Percentiles rank a stretch among this genome's conserved stretches.
Conservation (phyloP, 495 filamentous ascomycete species). For the Daldinia concentrica region DNA sequence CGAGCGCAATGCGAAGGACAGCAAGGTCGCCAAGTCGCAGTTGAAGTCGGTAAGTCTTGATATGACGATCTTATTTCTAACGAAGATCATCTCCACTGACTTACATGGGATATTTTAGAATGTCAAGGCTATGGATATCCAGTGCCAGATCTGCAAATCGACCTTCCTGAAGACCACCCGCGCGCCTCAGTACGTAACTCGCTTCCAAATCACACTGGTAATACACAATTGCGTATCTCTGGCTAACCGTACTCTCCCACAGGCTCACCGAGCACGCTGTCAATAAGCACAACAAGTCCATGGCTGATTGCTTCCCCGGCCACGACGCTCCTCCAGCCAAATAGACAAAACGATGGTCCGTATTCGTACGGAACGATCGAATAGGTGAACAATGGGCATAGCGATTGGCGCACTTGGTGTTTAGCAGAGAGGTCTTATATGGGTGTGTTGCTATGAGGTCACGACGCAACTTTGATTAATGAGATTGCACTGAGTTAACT, state of each 20-base stretch:
- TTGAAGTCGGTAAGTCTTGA: conserved; percentile 58
- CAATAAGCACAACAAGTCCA: conserved; percentile 65
- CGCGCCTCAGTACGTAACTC: conserved; percentile 56
- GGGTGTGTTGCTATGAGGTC: conserved; percentile 25
- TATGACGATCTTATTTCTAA: not conserved
- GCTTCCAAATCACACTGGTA: not conserved
- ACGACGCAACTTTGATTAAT: conserved; percentile 30
- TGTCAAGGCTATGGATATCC: conserved; percentile 63
- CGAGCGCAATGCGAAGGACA: conserved; percentile 62
- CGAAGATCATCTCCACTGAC: conserved; percentile 12
- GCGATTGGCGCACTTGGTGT: conserved; percentile 41
- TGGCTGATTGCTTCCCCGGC: conserved; percentile 63
- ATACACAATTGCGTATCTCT: no score
- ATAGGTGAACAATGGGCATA: conserved; percentile 30
- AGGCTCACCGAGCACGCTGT: conserved; percentile 62
- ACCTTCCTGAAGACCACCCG: conserved; percentile 67
- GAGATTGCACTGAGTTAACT: conserved; percentile 31
- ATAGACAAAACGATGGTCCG: conserved; percentile 8
- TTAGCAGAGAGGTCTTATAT: conserved; percentile 24
- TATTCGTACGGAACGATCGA: not conserved
- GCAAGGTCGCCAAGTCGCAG: conserved; percentile 60
- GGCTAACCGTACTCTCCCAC: not conserved
- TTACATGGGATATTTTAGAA: conserved; percentile 50
- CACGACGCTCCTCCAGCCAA: conserved; percentile 42
- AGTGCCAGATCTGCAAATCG: conserved; percentile 64